These are phyloP conservation scores for Coprinellus aureogranulatus DNA, from an alignment of 768 basidiomycete species.

Conservation along the genomic window DNA sequence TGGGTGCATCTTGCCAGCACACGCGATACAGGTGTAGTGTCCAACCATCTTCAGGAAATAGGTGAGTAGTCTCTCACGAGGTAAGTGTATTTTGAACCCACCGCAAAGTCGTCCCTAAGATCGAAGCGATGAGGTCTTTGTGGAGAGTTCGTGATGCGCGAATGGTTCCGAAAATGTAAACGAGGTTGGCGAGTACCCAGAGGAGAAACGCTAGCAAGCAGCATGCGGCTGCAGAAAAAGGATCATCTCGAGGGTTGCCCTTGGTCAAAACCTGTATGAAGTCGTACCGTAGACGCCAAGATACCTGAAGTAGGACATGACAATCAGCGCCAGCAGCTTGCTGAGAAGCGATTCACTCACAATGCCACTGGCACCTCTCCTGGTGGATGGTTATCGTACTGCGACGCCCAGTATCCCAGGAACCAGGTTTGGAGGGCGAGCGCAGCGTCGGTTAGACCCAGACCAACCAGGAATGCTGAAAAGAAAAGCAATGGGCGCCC, in stretches of 20 bases:
- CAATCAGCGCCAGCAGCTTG: constrained; percentile 12
- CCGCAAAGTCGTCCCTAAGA: constrained; percentile 62
- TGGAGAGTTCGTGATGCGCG: constrained; percentile 56
- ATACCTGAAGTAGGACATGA: constrained; percentile 36
- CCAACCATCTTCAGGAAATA: constrained; percentile 38
- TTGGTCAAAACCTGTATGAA: not conserved
- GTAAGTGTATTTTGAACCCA: too few relatives aligned
- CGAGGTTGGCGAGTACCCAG: constrained; percentile 33
- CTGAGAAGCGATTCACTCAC: constrained; percentile 26
- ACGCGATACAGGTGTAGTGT: constrained; percentile 42
- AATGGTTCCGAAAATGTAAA: constrained; percentile 46
- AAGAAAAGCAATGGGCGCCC: constrained; percentile 34
- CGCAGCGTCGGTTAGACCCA: constrained; percentile 23
- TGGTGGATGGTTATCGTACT: constrained; percentile 34
- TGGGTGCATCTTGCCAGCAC: constrained; percentile 64
- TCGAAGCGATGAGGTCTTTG: constrained; percentile 44
- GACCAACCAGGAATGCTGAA: constrained; percentile 20
- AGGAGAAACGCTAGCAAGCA: constrained; percentile 14
- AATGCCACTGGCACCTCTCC: constrained; percentile 32
- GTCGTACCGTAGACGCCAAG: constrained; percentile 36
- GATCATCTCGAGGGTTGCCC: too few relatives aligned
- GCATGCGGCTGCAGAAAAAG: constrained; percentile 1
- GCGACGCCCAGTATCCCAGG: constrained; percentile 44
- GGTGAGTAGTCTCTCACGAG: constrained; percentile 1
- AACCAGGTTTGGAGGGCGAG: constrained; percentile 40